phyloP scores from a whole-genome alignment of 305 asterid species.

The Withania somnifera region DNA sequence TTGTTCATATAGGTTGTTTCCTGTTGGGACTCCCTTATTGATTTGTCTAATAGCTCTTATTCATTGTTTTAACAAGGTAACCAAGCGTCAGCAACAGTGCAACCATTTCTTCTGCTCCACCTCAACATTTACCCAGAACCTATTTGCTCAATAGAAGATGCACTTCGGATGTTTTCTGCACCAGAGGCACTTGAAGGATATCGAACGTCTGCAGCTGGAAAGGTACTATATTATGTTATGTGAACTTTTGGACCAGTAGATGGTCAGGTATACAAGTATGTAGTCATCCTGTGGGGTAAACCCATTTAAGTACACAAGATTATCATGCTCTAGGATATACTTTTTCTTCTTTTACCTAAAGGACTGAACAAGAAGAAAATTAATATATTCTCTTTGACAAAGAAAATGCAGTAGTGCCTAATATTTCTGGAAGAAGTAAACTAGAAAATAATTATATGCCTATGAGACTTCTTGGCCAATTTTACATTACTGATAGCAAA shows the following conservation, averaged over 20 bases:
- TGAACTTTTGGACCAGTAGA: not conserved
- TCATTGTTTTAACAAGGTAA: constrained; percentile 32
- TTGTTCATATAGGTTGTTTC: not conserved
- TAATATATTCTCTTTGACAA: not conserved
- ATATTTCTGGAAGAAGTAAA: not conserved
- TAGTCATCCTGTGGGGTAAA: not conserved
- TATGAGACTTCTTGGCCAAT: not conserved
- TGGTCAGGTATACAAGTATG: not conserved
- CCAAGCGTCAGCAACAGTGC: constrained; percentile 67
- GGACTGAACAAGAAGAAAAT: not conserved
- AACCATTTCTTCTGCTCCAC: constrained; percentile 82
- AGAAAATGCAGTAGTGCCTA: not conserved
- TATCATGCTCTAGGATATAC: not conserved
- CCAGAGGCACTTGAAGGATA: constrained; percentile 83
- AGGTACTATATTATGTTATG: constrained; percentile 29
- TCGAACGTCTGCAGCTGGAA: constrained; percentile 52
- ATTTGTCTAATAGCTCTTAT: not conserved
- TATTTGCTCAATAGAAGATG: constrained; percentile 60
- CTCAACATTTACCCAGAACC: constrained; percentile 69
- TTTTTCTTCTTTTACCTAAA: not conserved
- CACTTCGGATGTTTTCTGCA: constrained; percentile 58
- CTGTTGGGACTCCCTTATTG: not conserved
- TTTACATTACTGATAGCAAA: not conserved
- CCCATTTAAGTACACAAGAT: not conserved
- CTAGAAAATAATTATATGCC: not conserved